Conservation (phyloP, 371 early-diverging fungal species). For the Actinomortierella wolfii region DNA sequence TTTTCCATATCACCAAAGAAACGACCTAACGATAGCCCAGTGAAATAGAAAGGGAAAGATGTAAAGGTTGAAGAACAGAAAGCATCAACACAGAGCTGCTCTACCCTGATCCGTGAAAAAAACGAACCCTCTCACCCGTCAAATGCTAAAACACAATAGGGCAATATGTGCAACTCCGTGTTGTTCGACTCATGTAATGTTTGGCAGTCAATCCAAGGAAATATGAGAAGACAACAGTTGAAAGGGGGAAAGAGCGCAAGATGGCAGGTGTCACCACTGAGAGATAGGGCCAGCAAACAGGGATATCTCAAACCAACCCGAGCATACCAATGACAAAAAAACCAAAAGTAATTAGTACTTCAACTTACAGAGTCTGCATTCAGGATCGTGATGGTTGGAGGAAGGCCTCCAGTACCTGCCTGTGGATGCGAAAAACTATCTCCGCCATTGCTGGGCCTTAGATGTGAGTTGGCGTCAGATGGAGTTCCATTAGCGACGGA, state of each 20-base stretch:
- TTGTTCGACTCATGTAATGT: too few species aligned
- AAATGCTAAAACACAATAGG: background rate
- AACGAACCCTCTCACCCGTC: background rate
- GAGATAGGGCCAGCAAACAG: background rate
- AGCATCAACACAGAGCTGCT: background rate
- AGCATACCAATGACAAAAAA: background rate
- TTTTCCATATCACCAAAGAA: too few species aligned
- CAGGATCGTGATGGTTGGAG: slow-evolving; percentile 50
- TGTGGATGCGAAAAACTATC: background rate
- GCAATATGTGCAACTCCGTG: background rate
- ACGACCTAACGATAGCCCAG: slow-evolving; percentile 11
- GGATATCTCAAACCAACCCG: background rate
- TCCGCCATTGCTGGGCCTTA: background rate
- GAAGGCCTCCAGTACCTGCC: slow-evolving; percentile 6
- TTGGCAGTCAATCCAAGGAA: slow-evolving; percentile 9
- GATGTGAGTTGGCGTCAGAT: background rate
- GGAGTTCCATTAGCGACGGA: slow-evolving; percentile 19
- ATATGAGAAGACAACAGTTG: background rate
- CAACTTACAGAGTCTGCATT: slow-evolving; percentile 59
- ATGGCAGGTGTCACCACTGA: slow-evolving; percentile 1
- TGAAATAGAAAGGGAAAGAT: slow-evolving; percentile 4
- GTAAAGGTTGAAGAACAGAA: slow-evolving; percentile 1
- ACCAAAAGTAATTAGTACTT: background rate
- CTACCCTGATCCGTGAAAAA: slow-evolving; percentile 1
- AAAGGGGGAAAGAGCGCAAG: background rate